phyloP scores from a whole-genome alignment of 2,329 filamentous ascomycete genomes.

The Colletotrichum tamarilloi region DNA sequence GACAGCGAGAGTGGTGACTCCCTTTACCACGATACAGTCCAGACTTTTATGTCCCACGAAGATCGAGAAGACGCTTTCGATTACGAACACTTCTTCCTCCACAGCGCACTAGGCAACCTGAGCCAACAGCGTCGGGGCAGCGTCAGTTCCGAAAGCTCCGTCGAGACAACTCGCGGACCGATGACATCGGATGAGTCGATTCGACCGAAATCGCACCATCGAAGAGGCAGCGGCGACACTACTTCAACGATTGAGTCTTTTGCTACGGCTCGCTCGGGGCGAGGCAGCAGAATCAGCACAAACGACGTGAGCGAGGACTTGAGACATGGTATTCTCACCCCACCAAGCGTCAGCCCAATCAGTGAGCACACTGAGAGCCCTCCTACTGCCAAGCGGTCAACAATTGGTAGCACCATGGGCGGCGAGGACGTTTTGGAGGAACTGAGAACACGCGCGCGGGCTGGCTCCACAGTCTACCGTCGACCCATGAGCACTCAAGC shows the following conservation, averaged over 20 bases:
- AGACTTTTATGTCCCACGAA: conserved; percentile 80
- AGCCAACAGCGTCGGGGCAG: conserved; percentile 64
- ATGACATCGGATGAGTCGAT: conserved; percentile 41
- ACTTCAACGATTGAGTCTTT: conserved; percentile 65
- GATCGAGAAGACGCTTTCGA: conserved; percentile 96
- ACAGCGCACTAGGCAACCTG: conserved; percentile 88
- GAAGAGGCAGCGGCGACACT: conserved; percentile 61
- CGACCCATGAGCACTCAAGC: conserved; percentile 56
- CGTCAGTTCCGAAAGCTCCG: conserved; percentile 68
- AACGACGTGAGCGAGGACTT: conserved; percentile 13
- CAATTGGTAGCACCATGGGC: conserved; percentile 41
- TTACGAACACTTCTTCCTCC: conserved; percentile 95
- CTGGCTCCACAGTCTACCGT: conserved; percentile 50
- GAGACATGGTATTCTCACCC: conserved; percentile 28
- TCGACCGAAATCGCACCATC: conserved; percentile 39
- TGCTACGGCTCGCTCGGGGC: conserved; percentile 66
- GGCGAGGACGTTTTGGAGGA: conserved; percentile 40
- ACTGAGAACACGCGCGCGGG: conserved; percentile 34
- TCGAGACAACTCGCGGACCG: conserved; percentile 70
- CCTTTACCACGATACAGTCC: conserved; percentile 70
- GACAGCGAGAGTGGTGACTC: conserved; percentile 74
- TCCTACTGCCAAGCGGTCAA: conserved; percentile 29
- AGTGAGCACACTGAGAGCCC: conserved; percentile 33
- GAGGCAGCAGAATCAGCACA: conserved; percentile 48
- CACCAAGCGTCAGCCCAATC: conserved; percentile 31